Percentiles rank a stretch among this genome's conserved stretches.
Evolutionary conservation across 2,329 filamentous ascomycete genomes (phyloP).

Genomic region (Reticulascus tulasneorum): DNA sequence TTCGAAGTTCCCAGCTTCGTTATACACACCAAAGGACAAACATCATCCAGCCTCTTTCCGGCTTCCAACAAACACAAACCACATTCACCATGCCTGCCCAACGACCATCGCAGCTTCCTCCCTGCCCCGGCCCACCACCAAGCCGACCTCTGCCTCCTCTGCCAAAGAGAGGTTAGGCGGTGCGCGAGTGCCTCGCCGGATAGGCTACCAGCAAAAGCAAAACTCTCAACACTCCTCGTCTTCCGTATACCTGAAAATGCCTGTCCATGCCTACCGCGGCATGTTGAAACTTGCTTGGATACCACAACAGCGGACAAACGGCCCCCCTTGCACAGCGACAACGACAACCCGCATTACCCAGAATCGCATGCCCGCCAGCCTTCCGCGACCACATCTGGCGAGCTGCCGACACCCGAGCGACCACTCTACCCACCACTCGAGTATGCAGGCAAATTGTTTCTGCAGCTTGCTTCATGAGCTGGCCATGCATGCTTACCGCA

Average conservation of each 20-base stretch:
- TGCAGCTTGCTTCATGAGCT: slow-evolving; percentile 9
- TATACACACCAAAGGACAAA: slow-evolving; percentile 9
- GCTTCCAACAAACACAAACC: slow-evolving; percentile 15
- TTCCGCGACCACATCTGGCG: slow-evolving; percentile 1
- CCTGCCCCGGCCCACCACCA: slow-evolving; percentile 63
- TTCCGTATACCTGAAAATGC: not conserved
- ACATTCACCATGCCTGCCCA: slow-evolving; percentile 51
- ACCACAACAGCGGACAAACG: not conserved
- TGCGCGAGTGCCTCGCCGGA: slow-evolving; percentile 5
- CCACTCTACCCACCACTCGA: not conserved
- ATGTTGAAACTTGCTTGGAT: slow-evolving; percentile 3
- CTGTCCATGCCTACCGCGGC: not conserved
- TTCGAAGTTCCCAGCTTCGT: slow-evolving; percentile 1
- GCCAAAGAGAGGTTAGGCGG: slow-evolving; percentile 52
- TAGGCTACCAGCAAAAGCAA: too few species aligned
- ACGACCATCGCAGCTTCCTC: slow-evolving; percentile 62
- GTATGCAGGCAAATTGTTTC: slow-evolving; percentile 9
- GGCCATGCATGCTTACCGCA: slow-evolving; percentile 8
- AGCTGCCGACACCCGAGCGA: slow-evolving; percentile 3
- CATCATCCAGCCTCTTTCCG: slow-evolving; percentile 18
- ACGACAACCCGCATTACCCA: not conserved
- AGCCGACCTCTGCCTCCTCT: slow-evolving; percentile 62
- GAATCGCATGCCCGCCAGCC: too few species aligned
- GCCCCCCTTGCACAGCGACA: not conserved
- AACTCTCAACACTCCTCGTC: slow-evolving; percentile 1